phyloP scores from a whole-genome alignment of 352 stramenopile genomes.

The Pythium sukuiense region DNA sequence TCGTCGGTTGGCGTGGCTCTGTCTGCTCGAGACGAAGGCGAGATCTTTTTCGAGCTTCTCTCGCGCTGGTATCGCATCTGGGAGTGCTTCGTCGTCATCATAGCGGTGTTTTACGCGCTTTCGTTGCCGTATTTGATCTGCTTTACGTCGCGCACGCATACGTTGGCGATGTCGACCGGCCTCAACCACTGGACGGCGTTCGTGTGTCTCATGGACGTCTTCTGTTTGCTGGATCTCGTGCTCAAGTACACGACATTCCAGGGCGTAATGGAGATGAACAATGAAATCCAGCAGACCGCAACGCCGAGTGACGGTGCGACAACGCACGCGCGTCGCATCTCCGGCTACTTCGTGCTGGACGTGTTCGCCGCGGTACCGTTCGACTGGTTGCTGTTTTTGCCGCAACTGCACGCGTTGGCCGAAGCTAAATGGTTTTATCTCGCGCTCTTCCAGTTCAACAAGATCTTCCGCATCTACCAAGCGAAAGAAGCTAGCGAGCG shows the following conservation, averaged over 20 bases:
- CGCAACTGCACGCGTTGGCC: constrained; percentile 29
- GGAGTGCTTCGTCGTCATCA: constrained; percentile 49
- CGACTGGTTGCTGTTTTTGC: constrained; percentile 52
- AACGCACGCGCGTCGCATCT: neutral
- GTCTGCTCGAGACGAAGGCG: constrained; percentile 20
- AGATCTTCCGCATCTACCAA: constrained; percentile 50
- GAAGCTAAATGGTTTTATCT: constrained; percentile 53
- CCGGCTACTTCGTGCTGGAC: constrained; percentile 26
- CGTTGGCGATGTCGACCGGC: neutral
- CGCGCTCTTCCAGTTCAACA: constrained; percentile 60
- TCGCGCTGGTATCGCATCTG: constrained; percentile 53
- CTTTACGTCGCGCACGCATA: constrained; percentile 47
- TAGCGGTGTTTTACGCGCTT: constrained; percentile 58
- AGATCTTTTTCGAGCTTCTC: constrained; percentile 58
- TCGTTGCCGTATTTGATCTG: constrained; percentile 60
- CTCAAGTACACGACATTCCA: constrained; percentile 62
- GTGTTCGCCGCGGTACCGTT: constrained; percentile 42
- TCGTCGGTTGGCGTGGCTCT: neutral
- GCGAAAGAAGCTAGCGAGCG: constrained; percentile 51
- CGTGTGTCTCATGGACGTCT: constrained; percentile 42
- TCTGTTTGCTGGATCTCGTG: constrained; percentile 53
- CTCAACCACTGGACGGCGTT: constrained; percentile 38
- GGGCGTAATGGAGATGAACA: constrained; percentile 37
- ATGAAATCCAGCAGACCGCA: constrained; percentile 8
- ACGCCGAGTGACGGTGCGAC: neutral